A percentile compares a stretch with the other conserved stretches of the same genome.
Conservation (phyloP, 331 rosid genomes). For the Prunus yedoensis region DNA sequence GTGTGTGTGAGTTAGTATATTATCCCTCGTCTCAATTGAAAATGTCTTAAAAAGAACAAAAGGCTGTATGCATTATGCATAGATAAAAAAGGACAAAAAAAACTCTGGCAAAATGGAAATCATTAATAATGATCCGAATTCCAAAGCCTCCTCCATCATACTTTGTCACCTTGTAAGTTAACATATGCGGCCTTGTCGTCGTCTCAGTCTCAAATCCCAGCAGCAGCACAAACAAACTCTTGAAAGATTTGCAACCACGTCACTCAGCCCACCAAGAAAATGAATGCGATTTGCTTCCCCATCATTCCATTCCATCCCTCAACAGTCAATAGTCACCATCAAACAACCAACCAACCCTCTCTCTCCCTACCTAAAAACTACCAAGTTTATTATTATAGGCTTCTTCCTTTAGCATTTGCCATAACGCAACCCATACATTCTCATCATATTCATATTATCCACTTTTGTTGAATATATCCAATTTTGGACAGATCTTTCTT, state of each 20-base stretch:
- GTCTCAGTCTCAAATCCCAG: not conserved
- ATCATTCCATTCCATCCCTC: not conserved
- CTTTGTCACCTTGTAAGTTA: not conserved
- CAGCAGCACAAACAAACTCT: not conserved
- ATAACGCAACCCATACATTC: conserved; percentile 6
- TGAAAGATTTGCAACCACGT: not conserved
- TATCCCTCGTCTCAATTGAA: too few species aligned
- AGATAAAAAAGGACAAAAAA: too few species aligned
- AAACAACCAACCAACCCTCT: too few species aligned
- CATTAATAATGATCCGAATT: not conserved
- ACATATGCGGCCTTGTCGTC: not conserved
- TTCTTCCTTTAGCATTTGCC: not conserved
- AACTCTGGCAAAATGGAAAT: not conserved
- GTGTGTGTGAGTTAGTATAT: not conserved
- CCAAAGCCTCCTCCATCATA: not conserved
- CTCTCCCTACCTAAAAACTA: not conserved
- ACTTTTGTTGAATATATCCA: too few species aligned
- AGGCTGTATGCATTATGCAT: not conserved
- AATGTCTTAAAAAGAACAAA: too few species aligned
- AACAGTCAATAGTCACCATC: too few species aligned
- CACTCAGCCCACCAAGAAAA: not conserved
- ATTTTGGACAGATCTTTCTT: too few species aligned
- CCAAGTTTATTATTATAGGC: too few species aligned
- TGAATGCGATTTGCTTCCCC: conserved; percentile 1
- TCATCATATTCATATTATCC: not conserved